Percentiles rank a stretch among this genome's conserved stretches.
These are phyloP conservation scores for Paraglomus occultum DNA, from an alignment of 192 early-diverging fungal species.

Conservation along the genomic window DNA sequence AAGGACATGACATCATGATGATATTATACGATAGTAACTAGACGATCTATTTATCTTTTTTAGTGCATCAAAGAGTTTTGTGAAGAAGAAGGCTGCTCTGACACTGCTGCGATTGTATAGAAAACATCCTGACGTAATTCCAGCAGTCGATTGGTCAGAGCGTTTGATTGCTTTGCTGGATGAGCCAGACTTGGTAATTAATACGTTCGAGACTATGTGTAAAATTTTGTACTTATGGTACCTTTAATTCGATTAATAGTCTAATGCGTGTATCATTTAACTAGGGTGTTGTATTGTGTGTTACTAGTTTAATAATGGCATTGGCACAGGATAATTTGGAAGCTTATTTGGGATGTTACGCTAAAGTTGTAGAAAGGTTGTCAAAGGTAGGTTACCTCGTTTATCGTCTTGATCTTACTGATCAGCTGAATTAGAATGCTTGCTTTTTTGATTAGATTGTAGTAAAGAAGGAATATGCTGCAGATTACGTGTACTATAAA, in stretches of 20 bases:
- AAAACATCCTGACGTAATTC: slow-evolving; percentile 85
- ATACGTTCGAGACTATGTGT: neutral
- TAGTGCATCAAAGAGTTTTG: slow-evolving; percentile 75
- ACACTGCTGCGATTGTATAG: slow-evolving; percentile 87
- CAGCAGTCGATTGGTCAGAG: slow-evolving; percentile 84
- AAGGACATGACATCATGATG: too few relatives aligned
- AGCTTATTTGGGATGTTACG: slow-evolving; percentile 68
- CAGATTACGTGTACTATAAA: slow-evolving; percentile 96
- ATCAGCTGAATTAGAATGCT: neutral
- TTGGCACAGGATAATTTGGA: slow-evolving; percentile 90
- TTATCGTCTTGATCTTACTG: neutral
- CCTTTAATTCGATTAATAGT: neutral
- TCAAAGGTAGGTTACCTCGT: slow-evolving; percentile 56
- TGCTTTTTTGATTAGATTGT: slow-evolving; percentile 59
- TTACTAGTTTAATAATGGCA: slow-evolving; percentile 83
- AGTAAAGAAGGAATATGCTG: slow-evolving; percentile 74
- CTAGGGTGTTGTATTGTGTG: slow-evolving; percentile 81
- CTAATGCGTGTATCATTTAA: neutral
- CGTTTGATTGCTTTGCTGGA: slow-evolving; percentile 81
- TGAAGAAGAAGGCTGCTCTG: slow-evolving; percentile 96
- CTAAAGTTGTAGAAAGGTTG: slow-evolving; percentile 77
- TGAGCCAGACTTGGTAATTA: slow-evolving; percentile 75
- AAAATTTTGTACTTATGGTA: neutral
- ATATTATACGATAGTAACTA: too few relatives aligned
- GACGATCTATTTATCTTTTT: neutral